Evolutionary conservation across 2,329 filamentous ascomycete species (phyloP).

Genomic region (Fusarium praegraminearum): DNA sequence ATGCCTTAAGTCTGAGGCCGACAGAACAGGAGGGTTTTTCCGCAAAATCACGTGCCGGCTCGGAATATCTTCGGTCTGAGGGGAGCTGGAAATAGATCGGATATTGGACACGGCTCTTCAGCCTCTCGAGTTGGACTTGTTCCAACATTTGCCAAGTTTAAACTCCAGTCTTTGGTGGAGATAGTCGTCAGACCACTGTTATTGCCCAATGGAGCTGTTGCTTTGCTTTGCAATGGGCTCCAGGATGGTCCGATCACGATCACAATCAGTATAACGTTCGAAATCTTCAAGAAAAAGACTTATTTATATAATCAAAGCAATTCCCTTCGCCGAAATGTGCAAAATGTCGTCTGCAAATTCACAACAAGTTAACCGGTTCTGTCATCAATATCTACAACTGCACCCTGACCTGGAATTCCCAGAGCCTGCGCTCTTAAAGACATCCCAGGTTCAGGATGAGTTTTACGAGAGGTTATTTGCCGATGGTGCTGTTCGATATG

Average conservation of each 20-base stretch:
- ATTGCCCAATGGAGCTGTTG: slow-evolving; percentile 29
- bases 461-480: slow-evolving; percentile 77
- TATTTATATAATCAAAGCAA: neutral
- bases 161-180: slow-evolving; percentile 42
- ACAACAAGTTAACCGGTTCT: slow-evolving; percentile 64
- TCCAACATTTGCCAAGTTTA: slow-evolving; percentile 25
- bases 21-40: slow-evolving; percentile 21
- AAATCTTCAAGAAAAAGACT: neutral
- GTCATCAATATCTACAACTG: slow-evolving; percentile 83
- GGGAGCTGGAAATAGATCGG: neutral
- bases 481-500: slow-evolving; percentile 63
- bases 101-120: slow-evolving; percentile 13
- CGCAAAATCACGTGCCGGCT: slow-evolving; percentile 33
- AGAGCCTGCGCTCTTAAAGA: slow-evolving; percentile 66
- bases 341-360: slow-evolving; percentile 36
- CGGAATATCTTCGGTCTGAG: slow-evolving; percentile 34
- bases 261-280: slow-evolving; percentile 14
- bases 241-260: slow-evolving; percentile 21
- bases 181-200: slow-evolving; percentile 28
- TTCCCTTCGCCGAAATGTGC: neutral
- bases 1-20: slow-evolving; percentile 39
- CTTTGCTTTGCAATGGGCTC: slow-evolving; percentile 12
- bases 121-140: slow-evolving; percentile 14
- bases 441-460: slow-evolving; percentile 71
- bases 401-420: slow-evolving; percentile 75